Percentiles rank a stretch among this genome's conserved stretches.
Conservation (phyloP, 1,284 basidiomycete genomes). For the Leccinum fuscescens region DNA sequence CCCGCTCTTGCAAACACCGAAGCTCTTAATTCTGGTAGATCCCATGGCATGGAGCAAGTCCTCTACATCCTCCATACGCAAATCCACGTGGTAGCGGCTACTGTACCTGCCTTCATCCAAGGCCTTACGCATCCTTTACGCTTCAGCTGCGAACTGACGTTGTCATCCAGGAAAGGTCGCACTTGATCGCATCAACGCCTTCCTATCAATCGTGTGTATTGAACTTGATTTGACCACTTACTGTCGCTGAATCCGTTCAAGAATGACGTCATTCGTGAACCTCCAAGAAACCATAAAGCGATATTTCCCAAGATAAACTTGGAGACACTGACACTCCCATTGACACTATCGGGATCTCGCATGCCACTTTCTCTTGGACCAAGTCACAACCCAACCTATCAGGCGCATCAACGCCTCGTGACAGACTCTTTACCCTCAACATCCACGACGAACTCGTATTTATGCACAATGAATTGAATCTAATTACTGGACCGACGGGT, state of each 20-base stretch:
- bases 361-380: conserved; percentile 36
- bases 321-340: background rate
- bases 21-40: conserved; percentile 76
- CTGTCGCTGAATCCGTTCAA: background rate
- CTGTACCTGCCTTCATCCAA: conserved; percentile 28
- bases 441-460: conserved; percentile 57
- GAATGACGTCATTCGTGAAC: conserved; percentile 1
- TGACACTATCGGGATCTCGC: conserved; percentile 32
- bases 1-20: conserved; percentile 49
- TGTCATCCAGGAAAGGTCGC: conserved; percentile 6
- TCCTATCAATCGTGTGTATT: conserved; percentile 11
- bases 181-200: conserved; percentile 20
- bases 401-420: conserved; percentile 15
- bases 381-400: conserved; percentile 11
- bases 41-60: conserved; percentile 82
- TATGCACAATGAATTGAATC: conserved; percentile 55
- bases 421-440: conserved; percentile 43
- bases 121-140: conserved; percentile 8
- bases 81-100: conserved; percentile 21
- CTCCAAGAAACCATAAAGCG: background rate
- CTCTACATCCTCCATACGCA: conserved; percentile 39
- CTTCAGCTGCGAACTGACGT: background rate
- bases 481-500: conserved; percentile 64
- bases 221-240: background rate
- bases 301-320: background rate